Evolutionary conservation across 2,329 filamentous ascomycete genomes (phyloP).

Genomic region (Gaeumannomyces tritici): DNA sequence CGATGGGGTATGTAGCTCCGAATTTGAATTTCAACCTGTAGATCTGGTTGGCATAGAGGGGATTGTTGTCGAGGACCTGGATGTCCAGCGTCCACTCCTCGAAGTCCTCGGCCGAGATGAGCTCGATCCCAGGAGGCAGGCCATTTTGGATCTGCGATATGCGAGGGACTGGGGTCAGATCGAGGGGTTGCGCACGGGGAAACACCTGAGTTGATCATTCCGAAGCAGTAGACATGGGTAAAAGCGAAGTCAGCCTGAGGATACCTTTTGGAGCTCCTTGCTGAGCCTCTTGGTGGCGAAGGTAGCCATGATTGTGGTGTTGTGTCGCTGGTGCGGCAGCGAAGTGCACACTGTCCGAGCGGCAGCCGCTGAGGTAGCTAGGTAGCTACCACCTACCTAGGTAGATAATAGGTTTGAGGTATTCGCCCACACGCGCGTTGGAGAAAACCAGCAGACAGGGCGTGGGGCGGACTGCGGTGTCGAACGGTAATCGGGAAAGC

Average conservation of each 20-base stretch:
- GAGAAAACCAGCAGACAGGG: not conserved
- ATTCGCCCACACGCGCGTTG: not conserved
- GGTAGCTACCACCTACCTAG: too few species aligned
- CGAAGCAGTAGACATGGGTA: not conserved
- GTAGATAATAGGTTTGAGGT: too few species aligned
- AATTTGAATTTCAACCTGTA: conserved; percentile 88
- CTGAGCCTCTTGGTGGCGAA: conserved; percentile 47
- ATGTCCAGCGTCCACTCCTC: conserved; percentile 93
- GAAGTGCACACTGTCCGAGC: not conserved
- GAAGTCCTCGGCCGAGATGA: conserved; percentile 74
- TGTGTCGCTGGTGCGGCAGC: not conserved
- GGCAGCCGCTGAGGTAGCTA: not conserved
- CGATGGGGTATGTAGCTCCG: conserved; percentile 77
- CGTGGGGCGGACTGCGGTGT: not conserved
- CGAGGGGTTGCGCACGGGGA: not conserved
- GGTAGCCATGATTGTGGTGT: conserved; percentile 11
- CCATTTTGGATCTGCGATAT: conserved; percentile 39
- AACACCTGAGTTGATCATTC: not conserved
- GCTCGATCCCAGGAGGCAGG: conserved; percentile 60
- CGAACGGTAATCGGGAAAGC: too few species aligned
- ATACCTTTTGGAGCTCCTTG: conserved; percentile 51
- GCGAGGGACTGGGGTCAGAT: not conserved
- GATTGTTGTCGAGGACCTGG: conserved; percentile 79
- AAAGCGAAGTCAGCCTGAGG: not conserved
- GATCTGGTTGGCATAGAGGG: conserved; percentile 69